Percentiles rank a stretch among this genome's conserved stretches.
Evolutionary conservation across 768 basidiomycete genomes (phyloP).

Genomic region (Russula vinacea): DNA sequence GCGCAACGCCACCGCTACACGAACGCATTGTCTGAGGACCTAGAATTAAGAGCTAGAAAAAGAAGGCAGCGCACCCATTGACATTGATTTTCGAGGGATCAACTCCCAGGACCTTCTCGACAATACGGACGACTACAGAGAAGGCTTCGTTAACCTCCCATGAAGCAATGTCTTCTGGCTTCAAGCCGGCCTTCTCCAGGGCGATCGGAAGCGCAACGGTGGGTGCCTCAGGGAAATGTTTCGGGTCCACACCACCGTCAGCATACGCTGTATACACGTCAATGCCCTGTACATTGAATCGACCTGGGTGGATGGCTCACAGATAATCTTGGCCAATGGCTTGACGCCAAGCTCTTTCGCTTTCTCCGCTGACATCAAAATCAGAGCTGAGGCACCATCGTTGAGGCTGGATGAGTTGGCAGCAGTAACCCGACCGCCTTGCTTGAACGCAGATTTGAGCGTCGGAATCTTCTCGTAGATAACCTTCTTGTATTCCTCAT

Average conservation of each 20-base stretch:
- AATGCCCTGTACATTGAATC: slow-evolving; percentile 4
- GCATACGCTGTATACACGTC: slow-evolving; percentile 68
- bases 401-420: slow-evolving; percentile 95
- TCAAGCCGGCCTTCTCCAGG: slow-evolving; percentile 80
- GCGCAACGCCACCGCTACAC: slow-evolving; percentile 88
- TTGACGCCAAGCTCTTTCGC: slow-evolving; percentile 87
- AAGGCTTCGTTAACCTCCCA: slow-evolving; percentile 99
- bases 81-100: slow-evolving; percentile 88
- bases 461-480: slow-evolving; percentile 91
- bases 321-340: slow-evolving; percentile 91
- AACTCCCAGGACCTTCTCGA: slow-evolving; percentile 82
- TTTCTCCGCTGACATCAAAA: slow-evolving; percentile 91
- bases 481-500: slow-evolving; percentile 98
- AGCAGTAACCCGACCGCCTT: slow-evolving; percentile 87
- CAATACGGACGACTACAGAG: slow-evolving; percentile 87
- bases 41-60: slow-evolving; percentile 14
- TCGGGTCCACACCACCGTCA: slow-evolving; percentile 93
- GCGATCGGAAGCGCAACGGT: slow-evolving; percentile 88
- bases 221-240: slow-evolving; percentile 96
- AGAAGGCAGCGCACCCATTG: slow-evolving; percentile 58
- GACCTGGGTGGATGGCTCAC: slow-evolving; percentile 48
- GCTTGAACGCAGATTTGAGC: slow-evolving; percentile 86
- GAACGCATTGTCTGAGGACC: slow-evolving; percentile 7
- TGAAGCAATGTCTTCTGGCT: slow-evolving; percentile 76
- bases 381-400: slow-evolving; percentile 94